Conservation (phyloP, 305 asterid species). For the Fraxinus albicans region DNA sequence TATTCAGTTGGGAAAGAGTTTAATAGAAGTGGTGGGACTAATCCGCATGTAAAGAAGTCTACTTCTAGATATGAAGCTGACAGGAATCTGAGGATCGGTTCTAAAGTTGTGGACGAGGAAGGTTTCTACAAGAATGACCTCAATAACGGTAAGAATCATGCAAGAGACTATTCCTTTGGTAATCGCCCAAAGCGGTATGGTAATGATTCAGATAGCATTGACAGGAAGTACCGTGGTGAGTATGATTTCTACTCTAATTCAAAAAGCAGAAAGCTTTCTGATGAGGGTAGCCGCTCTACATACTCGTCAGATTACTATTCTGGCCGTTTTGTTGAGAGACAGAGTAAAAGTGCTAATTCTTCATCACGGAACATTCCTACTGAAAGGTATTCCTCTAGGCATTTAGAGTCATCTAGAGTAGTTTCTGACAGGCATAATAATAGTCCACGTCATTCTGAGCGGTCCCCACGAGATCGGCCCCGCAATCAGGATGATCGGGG, state of each 20-base stretch:
- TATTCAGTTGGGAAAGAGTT: constrained; percentile 64
- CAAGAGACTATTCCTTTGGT: constrained; percentile 55
- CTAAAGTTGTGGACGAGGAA: constrained; percentile 69
- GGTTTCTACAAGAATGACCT: constrained; percentile 58
- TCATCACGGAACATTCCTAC: constrained; percentile 54
- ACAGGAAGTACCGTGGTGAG: constrained; percentile 61
- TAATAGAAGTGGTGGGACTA: constrained; percentile 53
- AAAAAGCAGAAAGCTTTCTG: constrained; percentile 74
- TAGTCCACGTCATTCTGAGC: constrained; percentile 81
- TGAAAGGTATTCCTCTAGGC: constrained; percentile 75
- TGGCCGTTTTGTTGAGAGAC: constrained; percentile 52
- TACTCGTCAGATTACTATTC: constrained; percentile 62
- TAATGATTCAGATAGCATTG: constrained; percentile 59
- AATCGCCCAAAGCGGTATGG: constrained; percentile 69
- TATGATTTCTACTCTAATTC: constrained; percentile 62
- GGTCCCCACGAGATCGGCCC: constrained; percentile 81
- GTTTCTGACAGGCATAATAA: constrained; percentile 56
- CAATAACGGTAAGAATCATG: constrained; percentile 64
- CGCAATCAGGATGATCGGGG: constrained; percentile 59
- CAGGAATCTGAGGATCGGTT: constrained; percentile 55
- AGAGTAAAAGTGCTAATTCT: constrained; percentile 46
- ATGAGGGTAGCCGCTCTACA: constrained; percentile 56
- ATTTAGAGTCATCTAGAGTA: constrained; percentile 62
- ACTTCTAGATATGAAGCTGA: constrained; percentile 67
- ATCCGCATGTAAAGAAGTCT: constrained; percentile 54